Percentiles rank a stretch among this genome's conserved stretches.
phyloP scores from a whole-genome alignment of 2,329 filamentous ascomycete species.

The Verticillium tricorpus region DNA sequence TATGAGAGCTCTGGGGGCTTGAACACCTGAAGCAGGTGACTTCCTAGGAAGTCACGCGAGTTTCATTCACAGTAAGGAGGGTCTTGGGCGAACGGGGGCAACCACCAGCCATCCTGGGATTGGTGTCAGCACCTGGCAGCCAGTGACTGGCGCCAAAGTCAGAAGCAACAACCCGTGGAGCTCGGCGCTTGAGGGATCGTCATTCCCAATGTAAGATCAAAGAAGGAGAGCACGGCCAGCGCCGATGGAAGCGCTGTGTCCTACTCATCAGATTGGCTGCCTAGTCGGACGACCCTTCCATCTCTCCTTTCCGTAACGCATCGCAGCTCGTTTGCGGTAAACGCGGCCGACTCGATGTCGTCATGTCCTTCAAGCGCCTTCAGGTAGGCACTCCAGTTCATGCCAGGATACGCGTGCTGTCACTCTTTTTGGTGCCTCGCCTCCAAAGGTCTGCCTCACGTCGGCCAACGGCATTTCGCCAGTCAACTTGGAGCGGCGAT shows the following conservation, averaged over 20 bases:
- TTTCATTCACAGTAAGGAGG: background rate
- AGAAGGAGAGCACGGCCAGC: background rate
- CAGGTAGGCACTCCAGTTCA: background rate
- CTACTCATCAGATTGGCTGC: background rate
- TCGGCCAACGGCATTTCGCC: background rate
- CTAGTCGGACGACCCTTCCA: background rate
- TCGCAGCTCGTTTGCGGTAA: background rate
- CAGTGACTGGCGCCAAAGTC: background rate
- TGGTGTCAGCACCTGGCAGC: background rate
- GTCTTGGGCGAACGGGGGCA: background rate
- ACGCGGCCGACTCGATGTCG: background rate
- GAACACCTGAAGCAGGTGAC: background rate
- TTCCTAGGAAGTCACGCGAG: background rate
- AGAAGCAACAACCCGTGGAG: background rate
- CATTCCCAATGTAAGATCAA: background rate
- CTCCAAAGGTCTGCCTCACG: background rate
- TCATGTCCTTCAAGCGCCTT: background rate
- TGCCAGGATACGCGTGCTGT: background rate
- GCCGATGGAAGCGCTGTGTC: background rate
- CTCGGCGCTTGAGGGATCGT: background rate
- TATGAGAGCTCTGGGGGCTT: background rate
- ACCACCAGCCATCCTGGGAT: background rate
- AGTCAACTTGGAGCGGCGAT: background rate
- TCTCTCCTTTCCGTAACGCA: background rate
- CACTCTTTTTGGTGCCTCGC: background rate